phyloP scores from a whole-genome alignment of 176 grass and related monocot genomes.

The Carex myosuroides region DNA sequence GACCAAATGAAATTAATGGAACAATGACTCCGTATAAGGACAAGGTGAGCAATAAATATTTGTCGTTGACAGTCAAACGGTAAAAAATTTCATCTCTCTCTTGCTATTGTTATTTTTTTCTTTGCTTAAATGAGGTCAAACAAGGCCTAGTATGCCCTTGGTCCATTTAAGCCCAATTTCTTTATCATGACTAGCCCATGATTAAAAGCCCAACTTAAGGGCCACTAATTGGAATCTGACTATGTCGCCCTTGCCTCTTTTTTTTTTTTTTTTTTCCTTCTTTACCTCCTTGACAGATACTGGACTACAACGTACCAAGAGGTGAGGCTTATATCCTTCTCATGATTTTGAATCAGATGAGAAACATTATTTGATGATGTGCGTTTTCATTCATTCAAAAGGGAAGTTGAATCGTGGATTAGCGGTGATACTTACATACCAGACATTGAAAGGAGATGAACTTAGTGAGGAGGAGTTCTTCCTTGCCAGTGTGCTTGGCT shows the following conservation, averaged over 20 bases:
- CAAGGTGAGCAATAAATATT: background rate
- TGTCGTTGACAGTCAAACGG: background rate
- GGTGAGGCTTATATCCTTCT: constrained; percentile 19
- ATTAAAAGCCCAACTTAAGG: background rate
- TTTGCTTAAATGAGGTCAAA: background rate
- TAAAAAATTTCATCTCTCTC: background rate
- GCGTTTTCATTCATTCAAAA: constrained; percentile 6
- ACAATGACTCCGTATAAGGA: background rate
- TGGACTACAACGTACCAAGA: constrained; percentile 49
- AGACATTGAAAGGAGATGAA: constrained; percentile 45
- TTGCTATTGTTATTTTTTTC: background rate
- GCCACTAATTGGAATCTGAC: background rate
- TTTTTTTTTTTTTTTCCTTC: background rate
- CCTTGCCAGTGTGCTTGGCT: constrained; percentile 52
- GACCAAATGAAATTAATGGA: background rate
- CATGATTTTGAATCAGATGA: background rate
- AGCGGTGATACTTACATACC: constrained; percentile 41
- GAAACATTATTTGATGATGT: background rate
- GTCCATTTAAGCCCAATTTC: background rate
- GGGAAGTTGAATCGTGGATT: constrained; percentile 57
- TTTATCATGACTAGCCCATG: background rate
- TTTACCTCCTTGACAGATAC: constrained; percentile 24
- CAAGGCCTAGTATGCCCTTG: background rate
- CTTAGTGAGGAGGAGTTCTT: constrained; percentile 47
- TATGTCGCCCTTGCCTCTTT: background rate